These are phyloP conservation scores for Bipolaris sorokiniana DNA, from an alignment of 2,329 filamentous ascomycete genomes.

Conservation along the genomic window DNA sequence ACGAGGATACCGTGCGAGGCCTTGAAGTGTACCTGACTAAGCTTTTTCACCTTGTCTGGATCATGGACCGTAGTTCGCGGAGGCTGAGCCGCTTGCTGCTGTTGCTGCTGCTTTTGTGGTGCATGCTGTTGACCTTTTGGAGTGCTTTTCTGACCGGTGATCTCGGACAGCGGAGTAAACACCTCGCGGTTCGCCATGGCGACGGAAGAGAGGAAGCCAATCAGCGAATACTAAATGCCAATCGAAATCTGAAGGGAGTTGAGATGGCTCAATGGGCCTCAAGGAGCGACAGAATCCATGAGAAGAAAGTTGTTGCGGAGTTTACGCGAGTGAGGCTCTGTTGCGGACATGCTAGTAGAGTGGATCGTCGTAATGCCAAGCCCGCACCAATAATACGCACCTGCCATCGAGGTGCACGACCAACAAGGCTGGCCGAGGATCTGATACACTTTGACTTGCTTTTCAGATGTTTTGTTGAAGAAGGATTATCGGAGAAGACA, in stretches of 20 bases:
- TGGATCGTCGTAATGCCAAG: constrained; percentile 32
- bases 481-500: background rate
- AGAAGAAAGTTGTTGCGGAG: constrained; percentile 15
- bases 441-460: background rate
- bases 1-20: constrained; percentile 60
- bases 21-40: constrained; percentile 58
- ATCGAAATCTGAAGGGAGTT: constrained; percentile 1
- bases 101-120: constrained; percentile 28
- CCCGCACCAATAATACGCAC: constrained; percentile 24
- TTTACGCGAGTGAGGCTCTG: constrained; percentile 15
- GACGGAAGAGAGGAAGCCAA: constrained; percentile 7
- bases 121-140: constrained; percentile 28
- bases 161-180: constrained; percentile 46
- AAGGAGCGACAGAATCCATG: constrained; percentile 33
- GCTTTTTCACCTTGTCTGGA: constrained; percentile 46
- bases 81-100: constrained; percentile 18
- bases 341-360: constrained; percentile 16
- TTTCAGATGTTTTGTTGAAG: background rate
- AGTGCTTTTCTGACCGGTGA: constrained; percentile 44
- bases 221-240: constrained; percentile 1
- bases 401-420: constrained; percentile 25
- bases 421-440: background rate
- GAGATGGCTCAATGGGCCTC: constrained; percentile 13
- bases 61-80: constrained; percentile 14
- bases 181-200: constrained; percentile 48